Evolutionary conservation across 1,284 basidiomycete genomes (phyloP), one percentile per base, ranked within the genome.

Genomic region (Athelia psychrophila): DNA sequence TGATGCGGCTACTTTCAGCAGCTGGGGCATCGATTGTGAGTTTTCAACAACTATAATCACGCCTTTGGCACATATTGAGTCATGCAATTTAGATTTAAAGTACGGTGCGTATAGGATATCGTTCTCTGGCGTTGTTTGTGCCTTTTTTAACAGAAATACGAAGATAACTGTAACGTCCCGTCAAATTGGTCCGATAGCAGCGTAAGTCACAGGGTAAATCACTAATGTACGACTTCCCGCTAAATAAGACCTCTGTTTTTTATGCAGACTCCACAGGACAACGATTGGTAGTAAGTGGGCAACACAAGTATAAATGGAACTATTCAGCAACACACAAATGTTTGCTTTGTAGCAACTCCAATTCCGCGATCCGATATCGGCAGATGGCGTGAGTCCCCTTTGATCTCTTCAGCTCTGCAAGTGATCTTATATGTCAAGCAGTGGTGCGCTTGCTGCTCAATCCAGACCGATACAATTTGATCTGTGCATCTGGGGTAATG

Each of bases 111-210:
- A 45, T 49, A 50, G 51, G 16, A 13, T 23, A 9, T 16, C 27
- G 9, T 16, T 27, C 1, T 35, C 33, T 35, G 33, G 33, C 33
- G n/a, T 35, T 12, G n/a, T 35, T 12, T n/a, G 16, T 48, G n/a
- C n/a, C n/a, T 35, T 12, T 35, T 35, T 35, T 35, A 12, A 12
- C n/a, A n/a, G 33, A n/a, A n/a, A 35, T 35, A n/a, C n/a, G n/a
- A n/a, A 80, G 80, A 82, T 55, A 81, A 81, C 54, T 82, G 80
- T 62, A 75, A 79, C 58, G 73, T 81, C 19, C 79, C 80, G 10
- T 55, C 52, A 5, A 79, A 81, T 56, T 81, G 79, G 79, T 70
- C 65, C 16, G 80, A 81, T 51, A 67, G 56, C 36, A 51, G 56
- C 15, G 76, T 76, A 51, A 56, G 72, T 46, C 9, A 51, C 33